phyloP scores from a whole-genome alignment of 1,284 basidiomycete species.

The Golubevia sp. region DNA sequence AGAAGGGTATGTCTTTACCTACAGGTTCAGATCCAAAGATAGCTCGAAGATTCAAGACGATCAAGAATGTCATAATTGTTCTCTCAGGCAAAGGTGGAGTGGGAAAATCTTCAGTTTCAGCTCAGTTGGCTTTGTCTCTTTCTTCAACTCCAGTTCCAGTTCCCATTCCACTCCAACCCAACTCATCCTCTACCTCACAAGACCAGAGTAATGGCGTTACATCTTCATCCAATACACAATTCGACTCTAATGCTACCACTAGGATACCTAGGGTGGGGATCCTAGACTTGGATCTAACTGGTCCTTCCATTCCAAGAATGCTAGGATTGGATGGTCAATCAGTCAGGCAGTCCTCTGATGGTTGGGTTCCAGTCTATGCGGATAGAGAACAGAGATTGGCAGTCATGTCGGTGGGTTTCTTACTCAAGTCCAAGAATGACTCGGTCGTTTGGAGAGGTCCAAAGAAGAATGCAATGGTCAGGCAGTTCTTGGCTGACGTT shows the following conservation, averaged over 20 bases:
- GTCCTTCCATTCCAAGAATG: conserved; percentile 96
- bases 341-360: conserved; percentile 78
- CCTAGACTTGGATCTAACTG: conserved; percentile 94
- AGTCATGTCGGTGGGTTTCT: conserved; percentile 96
- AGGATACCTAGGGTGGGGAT: conserved; percentile 72
- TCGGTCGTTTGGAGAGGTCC: conserved; percentile 97
- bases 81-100: conserved; percentile 97
- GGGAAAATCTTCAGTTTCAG: conserved; percentile 93
- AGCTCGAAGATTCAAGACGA: conserved; percentile 67
- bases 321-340: conserved; percentile 84
- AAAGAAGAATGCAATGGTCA: conserved; percentile 99
- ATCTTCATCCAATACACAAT: no score
- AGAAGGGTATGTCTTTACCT: no score
- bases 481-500: conserved; percentile 94
- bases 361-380: conserved; percentile 94
- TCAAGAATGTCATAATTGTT: conserved; percentile 89
- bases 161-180: background rate
- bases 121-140: conserved; percentile 85
- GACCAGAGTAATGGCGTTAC: no score
- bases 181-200: background rate
- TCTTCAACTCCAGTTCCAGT: conserved; percentile 16
- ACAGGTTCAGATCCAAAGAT: conserved; percentile 26
- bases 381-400: conserved; percentile 68
- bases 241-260: no score
- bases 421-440: conserved; percentile 85